phyloP scores from a whole-genome alignment of 75 land plant genomes.

The Picea sitchensis region DNA sequence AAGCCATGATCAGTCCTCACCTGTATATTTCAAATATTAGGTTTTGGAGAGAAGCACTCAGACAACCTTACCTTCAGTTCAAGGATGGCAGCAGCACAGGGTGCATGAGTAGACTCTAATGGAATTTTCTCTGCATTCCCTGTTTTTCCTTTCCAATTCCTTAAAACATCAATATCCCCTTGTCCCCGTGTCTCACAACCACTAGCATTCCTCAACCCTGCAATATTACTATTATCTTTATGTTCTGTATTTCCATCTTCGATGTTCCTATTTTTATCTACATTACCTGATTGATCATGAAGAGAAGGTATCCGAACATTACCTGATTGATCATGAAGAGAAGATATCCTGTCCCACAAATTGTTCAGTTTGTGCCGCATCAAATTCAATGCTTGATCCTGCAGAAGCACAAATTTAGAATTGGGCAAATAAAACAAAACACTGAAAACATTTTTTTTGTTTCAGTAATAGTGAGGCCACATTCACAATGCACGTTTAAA shows the following conservation, averaged over 20 bases:
- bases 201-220: neutral
- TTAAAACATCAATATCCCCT: neutral
- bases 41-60: neutral
- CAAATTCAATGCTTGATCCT: constrained; percentile 55
- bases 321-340: constrained; percentile 23
- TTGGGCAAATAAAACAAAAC: neutral
- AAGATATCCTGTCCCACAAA: constrained; percentile 46
- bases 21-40: neutral
- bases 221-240: neutral
- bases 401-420: constrained; percentile 8
- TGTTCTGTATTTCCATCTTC: neutral
- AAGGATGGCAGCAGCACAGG: constrained; percentile 22
- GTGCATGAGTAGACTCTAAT: constrained; percentile 13
- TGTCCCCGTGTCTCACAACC: neutral
- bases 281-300: constrained; percentile 21
- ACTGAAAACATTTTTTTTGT: neutral
- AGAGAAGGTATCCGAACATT: neutral
- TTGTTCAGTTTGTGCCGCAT: constrained; percentile 69
- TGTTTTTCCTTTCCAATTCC: neutral
- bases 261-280: neutral
- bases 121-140: constrained; percentile 9
- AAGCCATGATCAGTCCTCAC: neutral
- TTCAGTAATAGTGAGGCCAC: no score
- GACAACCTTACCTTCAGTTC: constrained; percentile 25
- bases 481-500: no score